phyloP scores from a whole-genome alignment of 805 yeast genomes.

The Candida mattraensis region DNA sequence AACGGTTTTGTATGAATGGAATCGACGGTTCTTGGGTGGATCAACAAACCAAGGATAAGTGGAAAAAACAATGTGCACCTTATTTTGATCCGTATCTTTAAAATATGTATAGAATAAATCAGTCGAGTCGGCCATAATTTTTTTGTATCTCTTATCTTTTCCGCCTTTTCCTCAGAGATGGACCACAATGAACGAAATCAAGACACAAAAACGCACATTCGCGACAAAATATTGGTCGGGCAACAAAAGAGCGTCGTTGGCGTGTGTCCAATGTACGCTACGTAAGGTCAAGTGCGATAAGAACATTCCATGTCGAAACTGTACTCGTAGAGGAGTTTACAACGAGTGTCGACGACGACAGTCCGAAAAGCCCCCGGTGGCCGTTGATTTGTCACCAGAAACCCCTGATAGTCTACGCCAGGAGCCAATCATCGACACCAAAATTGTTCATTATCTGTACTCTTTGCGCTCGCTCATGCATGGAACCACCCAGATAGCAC shows the following conservation, averaged over 20 bases:
- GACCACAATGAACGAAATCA: too few relatives aligned
- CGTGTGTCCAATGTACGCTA: slow-evolving; percentile 23
- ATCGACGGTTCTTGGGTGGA: slow-evolving; percentile 33
- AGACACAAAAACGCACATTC: too few relatives aligned
- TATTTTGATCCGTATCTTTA: slow-evolving; percentile 13
- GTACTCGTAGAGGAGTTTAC: slow-evolving; percentile 19
- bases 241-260: slow-evolving; percentile 16
- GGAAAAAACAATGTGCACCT: slow-evolving; percentile 19
- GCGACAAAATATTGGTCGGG: too few relatives aligned
- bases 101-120: too few relatives aligned
- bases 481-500: slow-evolving; percentile 23
- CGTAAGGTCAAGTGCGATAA: slow-evolving; percentile 29
- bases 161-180: too few relatives aligned
- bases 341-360: slow-evolving; percentile 22
- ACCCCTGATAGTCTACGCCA: background rate
- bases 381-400: background rate
- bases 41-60: slow-evolving; percentile 17
- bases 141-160: too few relatives aligned
- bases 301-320: slow-evolving; percentile 24
- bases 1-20: slow-evolving; percentile 26
- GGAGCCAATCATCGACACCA: slow-evolving; percentile 12
- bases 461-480: slow-evolving; percentile 26
- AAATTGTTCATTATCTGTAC: slow-evolving; percentile 20
- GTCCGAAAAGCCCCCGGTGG: background rate
- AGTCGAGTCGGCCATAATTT: too few relatives aligned